Evolutionary conservation across 1,139 yeast species (phyloP).

Genomic region (Suhomyces wounanorum): DNA sequence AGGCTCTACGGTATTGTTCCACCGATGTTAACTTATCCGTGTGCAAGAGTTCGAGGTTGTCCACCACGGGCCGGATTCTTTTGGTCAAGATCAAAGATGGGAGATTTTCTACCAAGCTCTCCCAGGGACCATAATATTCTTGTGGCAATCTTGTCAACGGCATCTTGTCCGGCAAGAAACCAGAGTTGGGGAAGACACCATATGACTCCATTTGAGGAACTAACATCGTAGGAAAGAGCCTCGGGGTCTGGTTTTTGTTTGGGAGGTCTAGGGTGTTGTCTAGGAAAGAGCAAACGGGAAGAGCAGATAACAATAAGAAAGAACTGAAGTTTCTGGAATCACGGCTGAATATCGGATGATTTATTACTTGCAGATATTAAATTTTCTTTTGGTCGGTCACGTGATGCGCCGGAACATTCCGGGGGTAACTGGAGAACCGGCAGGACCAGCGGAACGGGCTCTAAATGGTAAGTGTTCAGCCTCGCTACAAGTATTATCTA

Average conservation of each 20-base stretch:
- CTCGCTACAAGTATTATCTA: not conserved
- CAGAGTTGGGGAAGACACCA: constrained; percentile 68
- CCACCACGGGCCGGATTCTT: constrained; percentile 59
- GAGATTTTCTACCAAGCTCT: constrained; percentile 58
- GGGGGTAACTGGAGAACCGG: not conserved
- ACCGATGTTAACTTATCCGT: constrained; percentile 42
- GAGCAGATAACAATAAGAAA: not conserved
- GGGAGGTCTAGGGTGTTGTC: not conserved
- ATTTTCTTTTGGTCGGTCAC: not conserved
- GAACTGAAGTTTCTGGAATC: not conserved
- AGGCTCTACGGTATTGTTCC: constrained; percentile 73
- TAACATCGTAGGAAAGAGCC: constrained; percentile 1
- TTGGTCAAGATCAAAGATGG: constrained; percentile 74
- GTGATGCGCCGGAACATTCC: not conserved
- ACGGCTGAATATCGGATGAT: not conserved
- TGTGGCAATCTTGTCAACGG: constrained; percentile 67
- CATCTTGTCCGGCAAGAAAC: constrained; percentile 71
- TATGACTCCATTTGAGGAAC: constrained; percentile 51
- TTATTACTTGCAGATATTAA: not conserved
- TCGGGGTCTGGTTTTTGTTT: not conserved
- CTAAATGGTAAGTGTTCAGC: not conserved
- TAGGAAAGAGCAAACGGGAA: not conserved
- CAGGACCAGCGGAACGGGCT: not conserved
- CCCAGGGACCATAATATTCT: constrained; percentile 77
- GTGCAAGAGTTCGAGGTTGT: constrained; percentile 56